phyloP scores from a whole-genome alignment of 306 rosid species.

The Fagus sylvatica region DNA sequence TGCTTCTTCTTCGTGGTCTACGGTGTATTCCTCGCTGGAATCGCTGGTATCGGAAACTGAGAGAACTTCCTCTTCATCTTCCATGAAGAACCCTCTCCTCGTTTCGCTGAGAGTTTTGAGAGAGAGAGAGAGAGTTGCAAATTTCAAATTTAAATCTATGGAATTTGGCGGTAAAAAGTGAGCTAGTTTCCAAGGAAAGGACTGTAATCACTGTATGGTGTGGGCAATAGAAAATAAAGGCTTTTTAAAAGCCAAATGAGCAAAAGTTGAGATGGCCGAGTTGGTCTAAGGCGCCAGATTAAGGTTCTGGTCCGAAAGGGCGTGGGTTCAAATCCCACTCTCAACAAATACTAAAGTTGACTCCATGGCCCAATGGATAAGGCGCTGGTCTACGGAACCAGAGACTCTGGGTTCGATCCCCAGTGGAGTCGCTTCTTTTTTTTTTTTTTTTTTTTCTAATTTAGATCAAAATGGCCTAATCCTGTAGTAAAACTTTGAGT shows the following conservation, averaged over 20 bases:
- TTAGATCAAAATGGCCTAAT: too few species aligned
- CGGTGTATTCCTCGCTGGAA: constrained; percentile 48
- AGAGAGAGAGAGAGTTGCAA: not conserved
- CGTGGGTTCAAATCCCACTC: constrained; percentile 38
- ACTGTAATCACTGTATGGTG: too few species aligned
- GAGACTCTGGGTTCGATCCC: constrained; percentile 58
- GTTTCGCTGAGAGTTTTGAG: constrained; percentile 9
- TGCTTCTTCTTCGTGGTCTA: constrained; percentile 25
- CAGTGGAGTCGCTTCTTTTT: constrained; percentile 25
- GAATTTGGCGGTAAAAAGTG: constrained; percentile 12
- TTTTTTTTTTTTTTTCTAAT: too few species aligned
- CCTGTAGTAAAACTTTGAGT: too few species aligned
- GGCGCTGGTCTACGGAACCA: constrained; percentile 80
- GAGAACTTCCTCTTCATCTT: constrained; percentile 35
- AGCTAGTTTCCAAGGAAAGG: not conserved
- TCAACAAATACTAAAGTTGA: constrained; percentile 1
- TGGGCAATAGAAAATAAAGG: too few species aligned
- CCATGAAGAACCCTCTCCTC: constrained; percentile 37
- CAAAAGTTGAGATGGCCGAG: not conserved
- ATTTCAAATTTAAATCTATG: constrained; percentile 2
- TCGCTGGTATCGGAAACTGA: constrained; percentile 45
- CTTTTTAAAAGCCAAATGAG: not conserved
- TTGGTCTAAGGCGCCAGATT: constrained; percentile 31
- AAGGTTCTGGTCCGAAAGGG: constrained; percentile 35
- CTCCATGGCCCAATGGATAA: constrained; percentile 78